Conservation (phyloP, 2,329 filamentous ascomycete species). For the Myriosclerotinia scirpicola region DNA sequence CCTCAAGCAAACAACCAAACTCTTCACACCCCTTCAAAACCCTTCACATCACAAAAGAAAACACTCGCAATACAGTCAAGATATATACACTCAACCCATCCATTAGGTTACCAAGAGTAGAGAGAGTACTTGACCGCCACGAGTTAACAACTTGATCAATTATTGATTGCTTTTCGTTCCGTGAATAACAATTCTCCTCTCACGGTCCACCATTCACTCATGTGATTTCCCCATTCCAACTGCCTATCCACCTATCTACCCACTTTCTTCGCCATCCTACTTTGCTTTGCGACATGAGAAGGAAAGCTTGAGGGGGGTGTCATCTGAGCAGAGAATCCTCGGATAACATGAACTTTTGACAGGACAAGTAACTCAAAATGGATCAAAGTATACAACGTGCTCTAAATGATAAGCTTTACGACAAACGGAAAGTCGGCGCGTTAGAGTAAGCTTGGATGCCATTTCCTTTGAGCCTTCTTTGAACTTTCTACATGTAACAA, state of each 20-base stretch:
- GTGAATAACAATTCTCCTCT: conserved; percentile 6
- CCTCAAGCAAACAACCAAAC: conserved; percentile 16
- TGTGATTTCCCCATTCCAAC: conserved; percentile 17
- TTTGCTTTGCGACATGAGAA: conserved; percentile 20
- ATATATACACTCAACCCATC: background rate
- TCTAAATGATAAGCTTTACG: conserved; percentile 97
- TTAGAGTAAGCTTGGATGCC: conserved; percentile 69
- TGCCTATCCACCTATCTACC: conserved; percentile 15
- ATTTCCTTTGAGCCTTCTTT: background rate
- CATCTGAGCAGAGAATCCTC: conserved; percentile 15
- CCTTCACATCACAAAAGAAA: conserved; percentile 5
- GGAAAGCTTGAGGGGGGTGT: conserved; percentile 5
- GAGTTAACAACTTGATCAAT: background rate
- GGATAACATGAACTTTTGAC: conserved; percentile 7
- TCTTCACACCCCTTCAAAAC: background rate
- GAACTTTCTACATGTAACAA: background rate
- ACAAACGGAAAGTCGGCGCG: conserved; percentile 94
- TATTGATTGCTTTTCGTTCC: background rate
- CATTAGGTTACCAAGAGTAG: background rate
- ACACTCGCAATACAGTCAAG: conserved; percentile 11
- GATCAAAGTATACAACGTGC: conserved; percentile 86
- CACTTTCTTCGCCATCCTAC: conserved; percentile 14
- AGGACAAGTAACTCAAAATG: conserved; percentile 53
- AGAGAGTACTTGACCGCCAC: background rate
- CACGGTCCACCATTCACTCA: conserved; percentile 11